Evolutionary conservation across 2,329 filamentous ascomycete species (phyloP), one percentile per base, ranked within the genome.

Genomic region (Lecanicillium sp.): DNA sequence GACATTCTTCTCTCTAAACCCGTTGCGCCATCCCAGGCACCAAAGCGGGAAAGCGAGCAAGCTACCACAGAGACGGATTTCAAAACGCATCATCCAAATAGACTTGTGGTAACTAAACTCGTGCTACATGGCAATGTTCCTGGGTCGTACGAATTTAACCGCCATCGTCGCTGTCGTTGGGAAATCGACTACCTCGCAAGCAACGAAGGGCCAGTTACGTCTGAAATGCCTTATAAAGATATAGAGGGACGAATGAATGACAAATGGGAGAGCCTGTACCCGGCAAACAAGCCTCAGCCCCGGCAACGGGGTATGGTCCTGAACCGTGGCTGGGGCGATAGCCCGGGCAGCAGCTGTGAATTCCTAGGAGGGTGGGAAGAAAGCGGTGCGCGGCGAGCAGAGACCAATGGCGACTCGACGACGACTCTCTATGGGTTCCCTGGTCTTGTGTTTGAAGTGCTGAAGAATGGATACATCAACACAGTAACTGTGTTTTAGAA

Each of bases 91-190:
- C 62, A 60, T 2, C 60, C 74, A 1, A 78, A 86, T 42, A 79
- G 82, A 29, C 70, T 94, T 9, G 86, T 92, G 1, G 89, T 85
- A 5, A 92, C 85, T 1, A 96, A 96, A 56, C 59, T 98, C n/a
- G 78, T 96, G 14, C 71, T 98, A 2, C 92, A 98, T 58, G 87
- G 85, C 31, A 98, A 98, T 52, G 80, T 96, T 3, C 92, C 92
- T 1, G 92, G 92, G 0, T 95, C 88, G 2, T 96, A 95, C 57
- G 85, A 90, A 9, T 98, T 98, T 65, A 96, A 98, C 60, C 78
- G 92, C 4, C 88, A 96, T 58, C 80, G 90, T 14, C 78, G 92
- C 44, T 87, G 85, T 50, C 78, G 89, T 29, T 98, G 92, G 92
- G 78, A 80, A 37, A 80, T 95, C 37, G 59, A 64, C 32, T 81